Conservation (phyloP, 208 protist genomes). For the Trypanosoma theileri region DNA sequence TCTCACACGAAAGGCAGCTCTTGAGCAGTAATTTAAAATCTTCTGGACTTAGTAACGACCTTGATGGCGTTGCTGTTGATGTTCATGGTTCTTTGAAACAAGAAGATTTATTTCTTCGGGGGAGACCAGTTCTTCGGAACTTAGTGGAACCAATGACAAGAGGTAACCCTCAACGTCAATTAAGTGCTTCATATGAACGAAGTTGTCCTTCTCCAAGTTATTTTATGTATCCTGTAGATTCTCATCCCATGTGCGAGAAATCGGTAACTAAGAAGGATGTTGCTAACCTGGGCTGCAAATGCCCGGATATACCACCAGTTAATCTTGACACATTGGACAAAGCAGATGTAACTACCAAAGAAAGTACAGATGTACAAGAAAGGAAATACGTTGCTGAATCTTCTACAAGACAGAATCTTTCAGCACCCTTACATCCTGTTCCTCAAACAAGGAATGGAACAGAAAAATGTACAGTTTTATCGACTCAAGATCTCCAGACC, state of each 20-base stretch:
- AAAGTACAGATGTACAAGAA: neutral
- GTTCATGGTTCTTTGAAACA: neutral
- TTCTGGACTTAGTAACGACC: neutral
- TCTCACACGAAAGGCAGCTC: neutral
- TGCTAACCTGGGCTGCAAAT: neutral
- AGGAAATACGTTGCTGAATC: neutral
- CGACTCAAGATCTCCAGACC: neutral
- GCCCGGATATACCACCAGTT: neutral
- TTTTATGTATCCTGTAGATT: conserved; percentile 16
- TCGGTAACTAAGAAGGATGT: neutral
- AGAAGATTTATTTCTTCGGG: neutral
- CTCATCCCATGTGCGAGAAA: neutral
- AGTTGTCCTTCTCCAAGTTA: neutral
- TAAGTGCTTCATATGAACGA: neutral
- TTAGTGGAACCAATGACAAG: neutral
- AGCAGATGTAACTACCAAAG: neutral
- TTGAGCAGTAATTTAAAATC: neutral
- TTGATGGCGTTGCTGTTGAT: neutral
- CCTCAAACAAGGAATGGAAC: no score
- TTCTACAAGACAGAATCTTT: no score
- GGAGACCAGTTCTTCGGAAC: neutral
- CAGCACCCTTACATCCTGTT: no score
- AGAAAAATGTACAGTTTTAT: no score
- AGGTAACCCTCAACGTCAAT: neutral
- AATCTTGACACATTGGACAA: neutral